Evolutionary conservation across 306 rosid species (phyloP).

Genomic region (Fragaria ananassa): DNA sequence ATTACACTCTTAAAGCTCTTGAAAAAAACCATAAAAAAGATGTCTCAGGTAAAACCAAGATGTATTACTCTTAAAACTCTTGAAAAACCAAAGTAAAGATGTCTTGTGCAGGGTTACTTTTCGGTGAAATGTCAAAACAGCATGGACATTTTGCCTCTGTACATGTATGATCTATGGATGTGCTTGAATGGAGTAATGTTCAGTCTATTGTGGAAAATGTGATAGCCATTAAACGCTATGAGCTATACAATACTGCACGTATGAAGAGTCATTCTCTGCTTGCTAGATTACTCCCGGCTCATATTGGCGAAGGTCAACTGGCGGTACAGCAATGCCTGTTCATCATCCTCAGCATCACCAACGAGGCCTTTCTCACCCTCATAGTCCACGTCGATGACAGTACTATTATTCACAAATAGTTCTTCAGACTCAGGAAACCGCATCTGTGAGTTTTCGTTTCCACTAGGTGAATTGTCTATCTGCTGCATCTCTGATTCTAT

Average conservation of each 20-base stretch:
- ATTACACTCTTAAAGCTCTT: neutral
- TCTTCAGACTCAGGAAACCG: constrained; percentile 36
- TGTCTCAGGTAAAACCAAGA: neutral
- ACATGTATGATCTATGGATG: neutral
- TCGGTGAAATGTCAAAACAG: neutral
- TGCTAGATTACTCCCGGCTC: constrained; percentile 21
- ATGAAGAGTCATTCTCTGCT: neutral
- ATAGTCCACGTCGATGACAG: constrained; percentile 43
- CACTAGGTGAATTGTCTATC: constrained; percentile 28
- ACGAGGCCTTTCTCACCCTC: constrained; percentile 42
- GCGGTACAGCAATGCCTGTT: constrained; percentile 47
- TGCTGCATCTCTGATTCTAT: constrained; percentile 53
- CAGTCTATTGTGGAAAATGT: neutral
- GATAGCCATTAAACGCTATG: neutral
- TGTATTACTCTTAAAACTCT: neutral
- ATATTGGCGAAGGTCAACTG: constrained; percentile 46
- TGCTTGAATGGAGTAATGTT: constrained; percentile 1
- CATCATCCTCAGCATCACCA: constrained; percentile 52
- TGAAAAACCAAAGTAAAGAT: neutral
- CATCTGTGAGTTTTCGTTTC: constrained; percentile 15
- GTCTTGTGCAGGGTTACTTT: neutral
- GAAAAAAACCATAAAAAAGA: neutral
- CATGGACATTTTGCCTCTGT: neutral
- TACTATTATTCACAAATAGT: constrained; percentile 24
- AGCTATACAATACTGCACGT: neutral